Conservation (phyloP, 768 basidiomycete genomes). For the Boletus reticuloceps region DNA sequence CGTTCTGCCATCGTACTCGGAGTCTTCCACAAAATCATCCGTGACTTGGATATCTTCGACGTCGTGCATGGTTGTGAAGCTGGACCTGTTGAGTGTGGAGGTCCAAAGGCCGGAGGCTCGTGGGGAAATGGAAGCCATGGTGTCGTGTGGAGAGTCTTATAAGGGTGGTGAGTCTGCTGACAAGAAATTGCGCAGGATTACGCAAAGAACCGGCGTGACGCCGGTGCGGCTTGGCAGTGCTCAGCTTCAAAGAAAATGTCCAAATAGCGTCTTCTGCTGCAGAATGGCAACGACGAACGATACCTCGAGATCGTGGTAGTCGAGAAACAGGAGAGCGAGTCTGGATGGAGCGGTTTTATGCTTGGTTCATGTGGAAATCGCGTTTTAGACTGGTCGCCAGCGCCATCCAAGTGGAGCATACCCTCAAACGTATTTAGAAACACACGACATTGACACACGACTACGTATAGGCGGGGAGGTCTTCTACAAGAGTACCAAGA, state of each 20-base stretch:
- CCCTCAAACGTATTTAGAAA: too few species aligned
- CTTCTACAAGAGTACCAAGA: constrained; percentile 33
- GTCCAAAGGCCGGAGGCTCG: constrained; percentile 52
- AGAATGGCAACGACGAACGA: too few species aligned
- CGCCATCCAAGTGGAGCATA: too few species aligned
- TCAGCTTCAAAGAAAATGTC: not conserved
- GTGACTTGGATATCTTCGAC: constrained; percentile 30
- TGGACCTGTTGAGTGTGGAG: constrained; percentile 28
- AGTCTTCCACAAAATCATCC: constrained; percentile 20
- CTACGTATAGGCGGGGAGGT: constrained; percentile 35
- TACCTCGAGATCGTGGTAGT: not conserved
- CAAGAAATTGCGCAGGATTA: constrained; percentile 9
- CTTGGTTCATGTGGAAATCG: not conserved
- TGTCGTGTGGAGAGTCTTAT: not conserved
- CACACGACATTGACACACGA: too few species aligned
- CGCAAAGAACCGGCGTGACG: constrained; percentile 1
- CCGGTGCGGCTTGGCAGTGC: not conserved
- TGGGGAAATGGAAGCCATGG: constrained; percentile 43
- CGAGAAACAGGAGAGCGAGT: not conserved
- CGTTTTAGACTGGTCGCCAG: constrained; percentile 2
- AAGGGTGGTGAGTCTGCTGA: not conserved
- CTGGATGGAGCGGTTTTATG: not conserved
- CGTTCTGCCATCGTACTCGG: constrained; percentile 44
- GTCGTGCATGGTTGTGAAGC: constrained; percentile 41
- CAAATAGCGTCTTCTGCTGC: too few species aligned